These are phyloP conservation scores for Phytopythium kandeliae DNA, from an alignment of 352 stramenopile genomes.

Conservation along the genomic window DNA sequence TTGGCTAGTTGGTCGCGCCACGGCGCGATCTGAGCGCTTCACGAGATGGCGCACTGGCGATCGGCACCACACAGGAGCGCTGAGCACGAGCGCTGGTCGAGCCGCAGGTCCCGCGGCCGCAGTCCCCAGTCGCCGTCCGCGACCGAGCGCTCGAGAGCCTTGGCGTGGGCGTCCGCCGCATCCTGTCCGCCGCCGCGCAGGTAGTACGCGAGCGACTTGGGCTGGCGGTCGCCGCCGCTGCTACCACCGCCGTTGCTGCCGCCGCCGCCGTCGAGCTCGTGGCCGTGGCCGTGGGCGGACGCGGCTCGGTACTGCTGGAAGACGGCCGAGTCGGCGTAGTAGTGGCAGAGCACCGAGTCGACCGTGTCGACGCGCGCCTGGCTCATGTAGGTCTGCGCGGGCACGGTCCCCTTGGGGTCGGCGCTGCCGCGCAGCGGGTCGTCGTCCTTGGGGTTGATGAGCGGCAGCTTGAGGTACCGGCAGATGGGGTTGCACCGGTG, in stretches of 20 bases:
- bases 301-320: conserved; percentile 62
- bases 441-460: conserved; percentile 64
- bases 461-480: conserved; percentile 63
- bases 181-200: background rate
- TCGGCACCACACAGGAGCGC: conserved; percentile 24
- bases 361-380: conserved; percentile 51
- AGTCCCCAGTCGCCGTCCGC: background rate
- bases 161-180: background rate
- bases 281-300: background rate
- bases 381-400: conserved; percentile 67
- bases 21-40: background rate
- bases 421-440: conserved; percentile 2
- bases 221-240: conserved; percentile 7
- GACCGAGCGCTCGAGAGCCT: too few relatives aligned
- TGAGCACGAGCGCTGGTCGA: conserved; percentile 27
- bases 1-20: too few relatives aligned
- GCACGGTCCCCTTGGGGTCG: conserved; percentile 55
- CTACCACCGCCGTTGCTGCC: conserved; percentile 24
- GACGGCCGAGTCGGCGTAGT: conserved; percentile 64
- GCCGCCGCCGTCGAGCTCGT: too few relatives aligned
- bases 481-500: conserved; percentile 84
- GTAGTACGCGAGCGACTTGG: conserved; percentile 11
- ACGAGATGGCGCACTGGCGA: conserved; percentile 25
- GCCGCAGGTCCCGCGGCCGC: background rate
- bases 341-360: conserved; percentile 64